phyloP scores from a whole-genome alignment of 441 rosid species.

The Metrosideros polymorpha region DNA sequence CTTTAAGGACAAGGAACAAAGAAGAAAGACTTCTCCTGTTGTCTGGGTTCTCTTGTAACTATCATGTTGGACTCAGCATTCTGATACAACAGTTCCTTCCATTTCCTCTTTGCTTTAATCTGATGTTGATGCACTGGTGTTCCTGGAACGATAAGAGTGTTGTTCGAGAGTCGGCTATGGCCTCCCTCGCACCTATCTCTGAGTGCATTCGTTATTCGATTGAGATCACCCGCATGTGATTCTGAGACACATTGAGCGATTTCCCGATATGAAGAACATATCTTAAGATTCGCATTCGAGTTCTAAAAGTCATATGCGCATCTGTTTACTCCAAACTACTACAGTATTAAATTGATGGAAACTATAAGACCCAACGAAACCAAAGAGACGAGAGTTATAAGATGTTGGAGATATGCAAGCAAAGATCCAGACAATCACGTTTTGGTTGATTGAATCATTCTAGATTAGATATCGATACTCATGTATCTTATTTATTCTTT shows the following conservation, averaged over 20 bases:
- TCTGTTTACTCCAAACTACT: no score
- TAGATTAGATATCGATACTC: no score
- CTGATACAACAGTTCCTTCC: background rate
- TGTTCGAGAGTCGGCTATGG: background rate
- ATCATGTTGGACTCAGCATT: background rate
- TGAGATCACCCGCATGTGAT: background rate
- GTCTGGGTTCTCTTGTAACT: background rate
- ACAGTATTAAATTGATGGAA: background rate
- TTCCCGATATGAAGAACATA: background rate
- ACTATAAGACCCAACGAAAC: background rate
- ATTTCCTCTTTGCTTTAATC: background rate
- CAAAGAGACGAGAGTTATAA: background rate
- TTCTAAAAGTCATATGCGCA: background rate
- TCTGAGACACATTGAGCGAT: background rate
- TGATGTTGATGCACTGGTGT: background rate
- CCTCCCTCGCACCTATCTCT: background rate
- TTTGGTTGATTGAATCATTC: no score
- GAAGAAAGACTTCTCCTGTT: background rate
- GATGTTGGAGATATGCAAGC: no score
- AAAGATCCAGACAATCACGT: no score
- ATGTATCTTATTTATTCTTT: no score
- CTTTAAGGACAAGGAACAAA: background rate
- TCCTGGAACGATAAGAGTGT: background rate
- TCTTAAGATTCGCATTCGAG: background rate
- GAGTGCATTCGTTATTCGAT: background rate